Percentiles rank a stretch among this genome's conserved stretches.
phyloP scores from a whole-genome alignment of 495 filamentous ascomycete genomes.

The Penicillium roqueforti region DNA sequence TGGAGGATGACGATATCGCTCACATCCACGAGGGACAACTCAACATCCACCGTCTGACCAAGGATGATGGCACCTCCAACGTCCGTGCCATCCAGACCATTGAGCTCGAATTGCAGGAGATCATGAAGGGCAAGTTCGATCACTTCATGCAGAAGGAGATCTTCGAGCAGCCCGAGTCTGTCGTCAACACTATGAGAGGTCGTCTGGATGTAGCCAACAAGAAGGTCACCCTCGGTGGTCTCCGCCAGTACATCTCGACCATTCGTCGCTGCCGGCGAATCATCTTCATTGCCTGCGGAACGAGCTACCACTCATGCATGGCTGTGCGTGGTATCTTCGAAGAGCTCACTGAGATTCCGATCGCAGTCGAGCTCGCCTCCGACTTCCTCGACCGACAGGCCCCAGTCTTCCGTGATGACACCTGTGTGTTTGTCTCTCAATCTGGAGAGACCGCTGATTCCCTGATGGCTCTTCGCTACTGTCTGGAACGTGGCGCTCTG shows the following conservation, averaged over 20 bases:
- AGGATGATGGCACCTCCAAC: slow-evolving; percentile 93
- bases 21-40: slow-evolving; percentile 98
- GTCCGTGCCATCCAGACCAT: slow-evolving; percentile 97
- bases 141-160: slow-evolving; percentile 99
- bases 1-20: slow-evolving; percentile 98
- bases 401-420: slow-evolving; percentile 99
- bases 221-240: slow-evolving; percentile 88
- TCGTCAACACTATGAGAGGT: slow-evolving; percentile 99
- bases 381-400: slow-evolving; percentile 97
- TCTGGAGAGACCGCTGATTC: slow-evolving; percentile 99
- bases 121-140: slow-evolving; percentile 99
- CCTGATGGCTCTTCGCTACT: slow-evolving; percentile 93
- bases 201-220: slow-evolving; percentile 91
- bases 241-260: slow-evolving; percentile 92
- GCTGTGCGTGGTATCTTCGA: slow-evolving; percentile 96
- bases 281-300: slow-evolving; percentile 98
- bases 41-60: slow-evolving; percentile 96
- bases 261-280: slow-evolving; percentile 94
- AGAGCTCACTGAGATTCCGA: slow-evolving; percentile 96
- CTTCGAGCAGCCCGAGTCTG: slow-evolving; percentile 98
- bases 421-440: slow-evolving; percentile 97
- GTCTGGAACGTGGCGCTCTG: slow-evolving; percentile 91
- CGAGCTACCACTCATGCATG: slow-evolving; percentile 98
- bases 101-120: slow-evolving; percentile 97
- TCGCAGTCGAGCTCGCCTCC: slow-evolving; percentile 92